phyloP scores from a whole-genome alignment of 768 basidiomycete species.

The Hypsizygus marmoreus region DNA sequence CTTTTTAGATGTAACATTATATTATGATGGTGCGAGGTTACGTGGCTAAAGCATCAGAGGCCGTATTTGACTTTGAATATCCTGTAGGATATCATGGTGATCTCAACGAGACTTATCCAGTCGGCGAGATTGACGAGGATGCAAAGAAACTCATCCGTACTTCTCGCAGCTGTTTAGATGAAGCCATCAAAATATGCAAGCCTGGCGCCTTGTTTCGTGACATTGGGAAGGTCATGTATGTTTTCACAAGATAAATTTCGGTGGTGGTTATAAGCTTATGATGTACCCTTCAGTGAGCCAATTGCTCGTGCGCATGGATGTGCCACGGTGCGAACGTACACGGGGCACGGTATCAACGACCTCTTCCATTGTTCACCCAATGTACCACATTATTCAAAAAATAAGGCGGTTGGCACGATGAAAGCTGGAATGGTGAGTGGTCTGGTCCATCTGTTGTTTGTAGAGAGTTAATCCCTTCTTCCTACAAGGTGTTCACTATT shows the following conservation, averaged over 20 bases:
- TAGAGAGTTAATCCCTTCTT: constrained; percentile 6
- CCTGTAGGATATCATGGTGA: constrained; percentile 84
- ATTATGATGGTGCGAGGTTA: constrained; percentile 65
- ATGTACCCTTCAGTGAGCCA: constrained; percentile 61
- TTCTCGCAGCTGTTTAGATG: constrained; percentile 82
- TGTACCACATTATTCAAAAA: constrained; percentile 93
- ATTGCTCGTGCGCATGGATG: constrained; percentile 83
- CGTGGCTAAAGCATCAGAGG: constrained; percentile 4
- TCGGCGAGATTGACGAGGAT: constrained; percentile 83
- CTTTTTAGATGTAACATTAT: constrained; percentile 71
- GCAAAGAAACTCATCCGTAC: constrained; percentile 80
- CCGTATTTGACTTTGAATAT: background rate
- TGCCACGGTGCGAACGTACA: constrained; percentile 89
- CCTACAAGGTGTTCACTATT: constrained; percentile 64
- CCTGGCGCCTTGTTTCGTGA: constrained; percentile 91
- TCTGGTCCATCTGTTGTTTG: background rate
- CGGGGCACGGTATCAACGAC: constrained; percentile 87
- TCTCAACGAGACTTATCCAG: constrained; percentile 91
- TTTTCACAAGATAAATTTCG: constrained; percentile 17
- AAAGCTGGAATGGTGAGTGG: constrained; percentile 86
- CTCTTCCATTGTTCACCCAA: constrained; percentile 87
- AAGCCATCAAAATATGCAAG: constrained; percentile 89
- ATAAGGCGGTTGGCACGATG: constrained; percentile 92
- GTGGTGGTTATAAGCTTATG: constrained; percentile 3
- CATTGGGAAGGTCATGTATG: constrained; percentile 84